Percentiles rank a stretch among this genome's conserved stretches.
These are phyloP conservation scores for Mucor circinelloides DNA, from an alignment of 371 early-diverging fungal genomes.

Conservation along the genomic window DNA sequence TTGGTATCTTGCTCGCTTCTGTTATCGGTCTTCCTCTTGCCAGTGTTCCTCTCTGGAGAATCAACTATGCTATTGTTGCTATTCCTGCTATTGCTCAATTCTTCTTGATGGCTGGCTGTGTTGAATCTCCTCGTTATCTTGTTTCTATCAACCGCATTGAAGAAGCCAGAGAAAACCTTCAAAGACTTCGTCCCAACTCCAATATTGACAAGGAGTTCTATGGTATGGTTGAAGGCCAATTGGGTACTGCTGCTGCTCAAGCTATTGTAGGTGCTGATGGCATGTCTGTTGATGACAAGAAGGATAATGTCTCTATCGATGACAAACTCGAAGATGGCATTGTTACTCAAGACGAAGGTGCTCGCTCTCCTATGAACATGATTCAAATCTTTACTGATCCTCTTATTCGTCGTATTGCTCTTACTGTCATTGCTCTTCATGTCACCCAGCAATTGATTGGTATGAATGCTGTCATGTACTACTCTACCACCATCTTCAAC, in stretches of 20 bases:
- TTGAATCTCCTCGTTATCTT: slow-evolving; percentile 79
- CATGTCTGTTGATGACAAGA: not conserved
- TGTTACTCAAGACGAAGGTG: not conserved
- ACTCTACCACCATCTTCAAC: slow-evolving; percentile 69
- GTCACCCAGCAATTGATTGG: slow-evolving; percentile 79
- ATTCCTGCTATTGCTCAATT: slow-evolving; percentile 72
- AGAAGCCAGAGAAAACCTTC: slow-evolving; percentile 55
- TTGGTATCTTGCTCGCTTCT: slow-evolving; percentile 72
- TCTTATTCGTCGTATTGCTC: slow-evolving; percentile 55
- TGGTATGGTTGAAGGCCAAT: slow-evolving; percentile 14
- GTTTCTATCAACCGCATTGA: slow-evolving; percentile 53
- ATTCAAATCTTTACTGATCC: slow-evolving; percentile 43
- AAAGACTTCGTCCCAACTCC: slow-evolving; percentile 43
- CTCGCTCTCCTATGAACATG: slow-evolving; percentile 19
- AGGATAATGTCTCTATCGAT: too few species aligned
- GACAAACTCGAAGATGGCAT: not conserved
- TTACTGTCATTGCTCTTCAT: slow-evolving; percentile 45
- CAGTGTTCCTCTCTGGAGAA: slow-evolving; percentile 65
- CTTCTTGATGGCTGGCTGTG: slow-evolving; percentile 63
- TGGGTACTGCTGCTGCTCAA: not conserved
- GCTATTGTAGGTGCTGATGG: slow-evolving; percentile 68
- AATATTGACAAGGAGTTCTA: slow-evolving; percentile 12
- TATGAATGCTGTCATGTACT: slow-evolving; percentile 83
- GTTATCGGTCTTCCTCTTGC: slow-evolving; percentile 60
- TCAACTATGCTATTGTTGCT: slow-evolving; percentile 63